Base-by-base conservation (phyloP, 2,329 filamentous ascomycete genomes). In the Calonectria hongkongensis region DNA sequence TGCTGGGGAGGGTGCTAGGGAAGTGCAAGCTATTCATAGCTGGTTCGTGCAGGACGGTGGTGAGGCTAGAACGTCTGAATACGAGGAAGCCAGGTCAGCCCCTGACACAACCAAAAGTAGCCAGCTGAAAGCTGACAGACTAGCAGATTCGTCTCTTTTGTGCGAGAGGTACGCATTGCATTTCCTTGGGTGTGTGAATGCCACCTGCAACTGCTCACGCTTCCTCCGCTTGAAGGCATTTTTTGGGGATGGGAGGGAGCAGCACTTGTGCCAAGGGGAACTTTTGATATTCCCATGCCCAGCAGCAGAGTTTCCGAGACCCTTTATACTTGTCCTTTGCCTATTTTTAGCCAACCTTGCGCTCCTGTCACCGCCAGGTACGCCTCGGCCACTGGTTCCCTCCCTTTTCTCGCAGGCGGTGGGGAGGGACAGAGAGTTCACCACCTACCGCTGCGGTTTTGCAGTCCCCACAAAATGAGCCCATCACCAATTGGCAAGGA, bases 211-310 rank as follows among this genome's bases (percentile, higher is more conserved):
- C 12, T n/a, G 21, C n/a, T 48, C 45, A 21, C 18, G n/a, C 12
- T 48, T 25, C 18, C 45, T 25, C 9, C n/a, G 25, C 45, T 25
- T 43, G 15, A 10, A n/a, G 41, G 41, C 10, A 43, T n/a, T 43
- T n/a, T 43, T 13, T 13, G 41, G 18, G 30, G 30, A 9, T 5
- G 30, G 9, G 30, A 9, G 30, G 4, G 30, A 9, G 30, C 41
- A 43, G 18, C 3, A 3, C 3, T n/a, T n/a, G 41, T 7, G 41
- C 41, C 41, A 18, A 43, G 41, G 41, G 15, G 41, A 16, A n/a
- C 15, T 51, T 56, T 60, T 60, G 54, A 60, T 60, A 60, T 60
- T 60, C 33, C 6, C 54, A n/a, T 58, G 28, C 33, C n/a, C n/a
- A 7, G 13, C 33, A 58, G 39, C 54, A 58, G 33, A 58, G 54